Evolutionary conservation across 108 stramenopile genomes (phyloP).

Genomic region (Fragilaria crotonensis): DNA sequence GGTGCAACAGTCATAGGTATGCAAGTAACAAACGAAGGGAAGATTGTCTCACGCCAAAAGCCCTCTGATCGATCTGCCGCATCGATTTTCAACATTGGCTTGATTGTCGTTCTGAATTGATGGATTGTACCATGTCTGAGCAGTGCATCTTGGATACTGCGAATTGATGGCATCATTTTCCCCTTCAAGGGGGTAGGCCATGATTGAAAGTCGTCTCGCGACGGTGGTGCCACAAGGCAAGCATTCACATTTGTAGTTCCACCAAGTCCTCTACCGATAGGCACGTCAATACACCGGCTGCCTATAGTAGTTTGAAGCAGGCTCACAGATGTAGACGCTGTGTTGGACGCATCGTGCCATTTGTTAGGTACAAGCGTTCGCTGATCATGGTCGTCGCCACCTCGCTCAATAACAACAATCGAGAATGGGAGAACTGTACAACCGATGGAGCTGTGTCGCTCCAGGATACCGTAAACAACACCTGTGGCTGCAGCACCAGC

Average conservation of each 20-base stretch:
- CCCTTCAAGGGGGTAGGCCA: constrained; percentile 58
- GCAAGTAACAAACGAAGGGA: constrained; percentile 2
- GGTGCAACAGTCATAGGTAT: not conserved
- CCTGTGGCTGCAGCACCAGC: constrained; percentile 71
- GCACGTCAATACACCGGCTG: constrained; percentile 38
- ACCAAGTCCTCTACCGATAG: constrained; percentile 54
- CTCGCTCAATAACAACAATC: constrained; percentile 65
- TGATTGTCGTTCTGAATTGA: not conserved
- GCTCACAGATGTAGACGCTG: not conserved
- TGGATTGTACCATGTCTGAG: constrained; percentile 20
- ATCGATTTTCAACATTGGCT: not conserved
- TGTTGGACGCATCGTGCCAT: not conserved
- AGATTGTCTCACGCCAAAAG: not conserved
- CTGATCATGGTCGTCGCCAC: constrained; percentile 1
- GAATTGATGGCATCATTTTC: constrained; percentile 4
- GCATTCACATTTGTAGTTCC: constrained; percentile 74
- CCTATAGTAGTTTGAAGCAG: not conserved
- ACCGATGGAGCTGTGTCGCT: not conserved
- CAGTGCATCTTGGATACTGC: constrained; percentile 9
- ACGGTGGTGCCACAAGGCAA: constrained; percentile 39
- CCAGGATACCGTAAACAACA: constrained; percentile 47
- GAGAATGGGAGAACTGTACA: constrained; percentile 12
- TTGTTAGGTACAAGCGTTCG: not conserved
- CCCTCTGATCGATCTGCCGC: not conserved
- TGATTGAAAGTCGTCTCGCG: constrained; percentile 27